Evolutionary conservation across 1,284 basidiomycete genomes (phyloP), one percentile per base, ranked within the genome.

Genomic region (Ustilago loliicola): DNA sequence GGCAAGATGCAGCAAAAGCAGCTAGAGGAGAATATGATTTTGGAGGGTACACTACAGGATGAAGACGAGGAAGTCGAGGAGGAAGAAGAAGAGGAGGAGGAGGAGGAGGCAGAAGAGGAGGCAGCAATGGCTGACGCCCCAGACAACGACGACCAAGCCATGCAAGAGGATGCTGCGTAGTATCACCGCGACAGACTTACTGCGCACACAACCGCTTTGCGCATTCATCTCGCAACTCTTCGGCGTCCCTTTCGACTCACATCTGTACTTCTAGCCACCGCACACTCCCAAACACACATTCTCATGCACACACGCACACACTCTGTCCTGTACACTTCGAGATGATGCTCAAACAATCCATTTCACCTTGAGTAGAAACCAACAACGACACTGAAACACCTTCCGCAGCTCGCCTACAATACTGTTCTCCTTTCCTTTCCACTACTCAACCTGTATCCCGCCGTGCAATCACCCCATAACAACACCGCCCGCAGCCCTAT

Each of bases 401-500:
- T 34, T 34, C 32, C 32, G 32, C 32, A 34, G 5, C 32, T 34
- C n/a, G n/a, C n/a, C n/a, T n/a, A n/a, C n/a, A 36, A 36, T 38
- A n/a, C 30, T 40, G 34, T 38, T 36, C 34, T 25, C 21, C 32
- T 36, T 13, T n/a, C 34, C 38, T 40, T 38, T 34, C 21, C 36
- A 36, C 11, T 9, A 55, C 29, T 10, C 7, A 42, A 29, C 17
- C 30, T 38, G 21, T 21, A 54, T 29, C 10, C 0, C 19, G 3
- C 23, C 23, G 34, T 34, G 25, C 23, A 7, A 23, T 50, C 25
- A 72, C 1, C 58, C 61, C 71, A 68, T 73, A 36, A 52, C 56
- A 7, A 54, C 54, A 9, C 62, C 66, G 55, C 62, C 66, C 13
- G 74, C 77, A 15, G 82, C 85, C 23, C 94, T 89, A 86, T 95